Base-by-base conservation (phyloP, 2,329 filamentous ascomycete genomes). In the Clarireedia homoeocarpa region DNA sequence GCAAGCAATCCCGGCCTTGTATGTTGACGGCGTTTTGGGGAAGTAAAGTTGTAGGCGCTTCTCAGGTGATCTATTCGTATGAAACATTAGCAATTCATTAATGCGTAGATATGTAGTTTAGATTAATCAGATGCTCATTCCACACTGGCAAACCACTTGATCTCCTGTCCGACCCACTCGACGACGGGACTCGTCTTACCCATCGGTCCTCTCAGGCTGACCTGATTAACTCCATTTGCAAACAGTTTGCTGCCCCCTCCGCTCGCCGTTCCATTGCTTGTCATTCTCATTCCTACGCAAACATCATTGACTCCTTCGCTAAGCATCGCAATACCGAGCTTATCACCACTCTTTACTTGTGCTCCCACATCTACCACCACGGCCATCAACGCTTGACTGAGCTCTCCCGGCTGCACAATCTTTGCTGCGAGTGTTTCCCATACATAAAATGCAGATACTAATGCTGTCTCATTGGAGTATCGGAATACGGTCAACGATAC, bases 351-450 rank as follows among this genome's bases (percentile, higher is more conserved):
- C 30, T 34, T 34, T 4, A 34, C 30, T 34, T 34, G 30, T 12
- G 30, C 30, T 34, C 42, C 58, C 0, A 62, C 55, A 1, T 59
- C 58, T 0, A 62, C 42, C 3, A 51, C 47, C 10, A 62, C 36
- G 7, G 58, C 56, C 12, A 55, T 20, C 9, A 63, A 54, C 7
- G 60, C 51, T 12, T 56, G 24, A 2, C 55, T 54, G 3, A 63
- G 27, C 2, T 57, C 30, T 0, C 40, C 7, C 2, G 59, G 57
- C 4, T 42, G 36, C 9, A 64, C 34, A 14, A 46, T 46, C 9
- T 48, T 48, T 0, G 59, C 60, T 1, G 62, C 55, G 2, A 66
- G 50, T 9, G 62, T 62, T 46, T 63, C 61, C 61, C 62, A 65
- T 9, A 58, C 26, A 24, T 60, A 66, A 24, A 57, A 57, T 2